Percentiles rank a stretch among this genome's conserved stretches.
phyloP scores from a whole-genome alignment of 176 grass and related monocot genomes.

The Carex kokanica region DNA sequence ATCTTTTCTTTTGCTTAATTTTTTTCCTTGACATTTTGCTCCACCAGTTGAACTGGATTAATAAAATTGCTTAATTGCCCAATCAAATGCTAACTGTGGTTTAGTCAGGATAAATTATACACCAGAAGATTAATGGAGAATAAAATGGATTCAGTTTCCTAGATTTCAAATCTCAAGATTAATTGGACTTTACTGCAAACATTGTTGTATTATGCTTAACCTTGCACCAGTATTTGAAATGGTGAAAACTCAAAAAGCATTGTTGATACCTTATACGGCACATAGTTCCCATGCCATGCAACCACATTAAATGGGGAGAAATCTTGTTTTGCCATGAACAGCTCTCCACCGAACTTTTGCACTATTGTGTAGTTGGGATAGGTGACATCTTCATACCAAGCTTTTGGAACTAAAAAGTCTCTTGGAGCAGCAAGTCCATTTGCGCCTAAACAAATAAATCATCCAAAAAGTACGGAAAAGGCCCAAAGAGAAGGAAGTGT shows the following conservation, averaged over 20 bases:
- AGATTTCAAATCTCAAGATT: background rate
- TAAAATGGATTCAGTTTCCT: background rate
- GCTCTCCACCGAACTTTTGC: constrained; percentile 83
- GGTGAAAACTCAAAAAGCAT: background rate
- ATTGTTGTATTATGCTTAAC: background rate
- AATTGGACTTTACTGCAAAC: background rate
- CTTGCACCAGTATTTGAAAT: background rate
- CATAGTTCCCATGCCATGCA: constrained; percentile 97
- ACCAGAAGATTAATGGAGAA: background rate
- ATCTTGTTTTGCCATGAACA: constrained; percentile 86
- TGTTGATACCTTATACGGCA: constrained; percentile 71
- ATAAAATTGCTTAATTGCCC: background rate
- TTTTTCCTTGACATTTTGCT: background rate
- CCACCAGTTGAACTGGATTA: background rate
- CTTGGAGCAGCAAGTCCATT: constrained; percentile 81
- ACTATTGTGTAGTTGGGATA: constrained; percentile 63
- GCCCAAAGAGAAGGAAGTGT: background rate
- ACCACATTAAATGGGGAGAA: constrained; percentile 95
- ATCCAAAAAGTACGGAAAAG: background rate
- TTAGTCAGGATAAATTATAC: background rate
- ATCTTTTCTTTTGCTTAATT: background rate
- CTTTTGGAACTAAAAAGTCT: constrained; percentile 75
- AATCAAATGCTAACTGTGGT: background rate
- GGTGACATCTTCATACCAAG: constrained; percentile 70
- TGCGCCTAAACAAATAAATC: constrained; percentile 45